A percentile compares a stretch with the other conserved stretches of the same genome.
phyloP scores from a whole-genome alignment of 805 yeast genomes.

The Starmerella stellata region DNA sequence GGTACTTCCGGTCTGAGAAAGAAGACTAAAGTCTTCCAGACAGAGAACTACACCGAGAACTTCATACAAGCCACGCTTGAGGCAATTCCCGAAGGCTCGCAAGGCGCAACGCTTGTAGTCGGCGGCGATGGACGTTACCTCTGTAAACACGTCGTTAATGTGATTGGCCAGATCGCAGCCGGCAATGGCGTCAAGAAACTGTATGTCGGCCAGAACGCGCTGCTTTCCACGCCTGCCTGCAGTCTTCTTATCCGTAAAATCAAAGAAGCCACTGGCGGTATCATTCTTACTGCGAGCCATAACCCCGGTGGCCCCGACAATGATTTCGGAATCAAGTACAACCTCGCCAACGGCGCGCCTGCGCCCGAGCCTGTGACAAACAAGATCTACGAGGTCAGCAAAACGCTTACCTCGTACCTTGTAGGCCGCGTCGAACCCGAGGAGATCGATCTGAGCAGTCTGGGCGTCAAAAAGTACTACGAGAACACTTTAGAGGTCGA shows the following conservation, averaged over 20 bases:
- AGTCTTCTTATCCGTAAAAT: conserved; percentile 73
- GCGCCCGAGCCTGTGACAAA: conserved; percentile 92
- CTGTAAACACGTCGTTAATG: conserved; percentile 61
- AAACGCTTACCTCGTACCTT: conserved; percentile 35
- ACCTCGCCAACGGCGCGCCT: conserved; percentile 90
- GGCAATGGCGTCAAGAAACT: conserved; percentile 79
- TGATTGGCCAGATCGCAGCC: conserved; percentile 67
- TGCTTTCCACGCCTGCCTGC: conserved; percentile 90
- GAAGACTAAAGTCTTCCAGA: conserved; percentile 70
- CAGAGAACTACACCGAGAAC: conserved; percentile 71
- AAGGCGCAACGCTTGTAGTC: conserved; percentile 59
- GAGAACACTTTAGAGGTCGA: conserved; percentile 44
- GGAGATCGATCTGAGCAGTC: conserved; percentile 38
- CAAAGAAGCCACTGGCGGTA: conserved; percentile 61
- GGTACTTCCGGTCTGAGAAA: conserved; percentile 95
- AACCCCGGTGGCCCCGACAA: conserved; percentile 92
- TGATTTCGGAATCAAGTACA: conserved; percentile 91
- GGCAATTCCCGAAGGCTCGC: conserved; percentile 78
- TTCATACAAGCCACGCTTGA: conserved; percentile 72
- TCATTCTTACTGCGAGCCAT: conserved; percentile 88
- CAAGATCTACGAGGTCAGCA: conserved; percentile 58
- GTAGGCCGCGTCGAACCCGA: conserved; percentile 43
- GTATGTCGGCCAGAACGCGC: conserved; percentile 73
- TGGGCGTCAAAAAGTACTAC: conserved; percentile 33
- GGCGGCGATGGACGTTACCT: conserved; percentile 97